Conservation (phyloP, 371 early-diverging fungal species). For the Syncephalis fuscata region DNA sequence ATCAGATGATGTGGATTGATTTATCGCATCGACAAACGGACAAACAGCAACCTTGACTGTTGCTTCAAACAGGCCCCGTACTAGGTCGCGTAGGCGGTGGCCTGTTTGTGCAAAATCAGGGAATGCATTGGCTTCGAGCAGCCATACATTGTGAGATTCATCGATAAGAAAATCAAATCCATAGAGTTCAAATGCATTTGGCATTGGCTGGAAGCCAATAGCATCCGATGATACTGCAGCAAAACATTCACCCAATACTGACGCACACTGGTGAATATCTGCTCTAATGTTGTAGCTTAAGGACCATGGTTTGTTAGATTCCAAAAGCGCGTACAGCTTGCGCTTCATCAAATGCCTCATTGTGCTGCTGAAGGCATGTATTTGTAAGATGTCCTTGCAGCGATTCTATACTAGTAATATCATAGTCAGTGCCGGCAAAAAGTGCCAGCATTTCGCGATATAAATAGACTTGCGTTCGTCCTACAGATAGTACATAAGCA, state of each 20-base stretch:
- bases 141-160: conserved; percentile 23
- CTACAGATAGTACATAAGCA: conserved; percentile 45
- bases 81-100: conserved; percentile 23
- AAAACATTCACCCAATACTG: conserved; percentile 32
- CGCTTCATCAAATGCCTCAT: conserved; percentile 29
- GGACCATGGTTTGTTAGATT: conserved; percentile 15
- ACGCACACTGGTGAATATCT: conserved; percentile 37
- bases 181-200: conserved; percentile 51
- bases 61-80: conserved; percentile 38
- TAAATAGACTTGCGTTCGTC: conserved; percentile 39
- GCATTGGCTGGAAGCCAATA: conserved; percentile 45
- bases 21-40: conserved; percentile 16
- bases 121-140: conserved; percentile 56
- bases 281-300: conserved; percentile 12
- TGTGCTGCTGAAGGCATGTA: conserved; percentile 45
- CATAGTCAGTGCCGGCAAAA: conserved; percentile 40
- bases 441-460: conserved; percentile 49
- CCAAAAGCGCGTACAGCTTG: conserved; percentile 39
- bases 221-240: conserved; percentile 38
- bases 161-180: conserved; percentile 55
- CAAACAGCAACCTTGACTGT: conserved; percentile 24
- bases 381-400: conserved; percentile 43
- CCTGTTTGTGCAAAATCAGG: conserved; percentile 66
- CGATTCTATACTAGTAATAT: conserved; percentile 20
- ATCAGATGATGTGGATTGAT: not conserved